Base-by-base conservation (phyloP, 2,329 filamentous ascomycete species). In the Trichoderma polysporum region DNA sequence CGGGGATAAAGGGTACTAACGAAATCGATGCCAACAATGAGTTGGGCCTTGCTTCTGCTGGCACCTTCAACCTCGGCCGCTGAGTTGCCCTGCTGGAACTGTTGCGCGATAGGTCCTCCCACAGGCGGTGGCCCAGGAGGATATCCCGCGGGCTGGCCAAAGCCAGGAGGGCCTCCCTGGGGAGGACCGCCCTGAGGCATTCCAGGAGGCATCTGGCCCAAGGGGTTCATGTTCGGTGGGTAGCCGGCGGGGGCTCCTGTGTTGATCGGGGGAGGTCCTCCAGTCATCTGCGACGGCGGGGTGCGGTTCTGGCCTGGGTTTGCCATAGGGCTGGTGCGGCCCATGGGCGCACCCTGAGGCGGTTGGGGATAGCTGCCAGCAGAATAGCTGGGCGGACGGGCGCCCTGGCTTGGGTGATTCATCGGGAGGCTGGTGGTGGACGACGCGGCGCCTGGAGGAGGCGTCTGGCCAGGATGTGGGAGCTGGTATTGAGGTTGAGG, bases 21-120 rank as follows among this genome's bases (percentile, higher is more conserved):
- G 85, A 99, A 99, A 81, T 99, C 95, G 77, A 99, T 98, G 72
- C 95, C 95, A 65, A 99, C 95, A 79, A 99, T 99, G 75, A 99
- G 85, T 83, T 98, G 95, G 62, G 95, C 92, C 84, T 97, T 97
- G 83, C 90, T 97, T 77, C 92, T 89, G 75, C 90, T 93, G 73
- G 90, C 92, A 68, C 92, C 94, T 74, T 97, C 93, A 39, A 97
- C 91, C 79, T 98, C 94, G 67, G 85, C 85, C 52, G 86, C 85
- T 17, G 83, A 81, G 73, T 81, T 81, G 73, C 79, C 78, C 69
- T 81, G 73, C 74, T 78, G 77, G 77, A 78, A 74, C 70, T 81
- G 80, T 70, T 80, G 80, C 39, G 78, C 80, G 62, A 79, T 76
- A 49, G 79, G 78, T 37, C 74, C 75, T 25, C 76, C 74, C 31